Evolutionary conservation across 2,329 filamentous ascomycete genomes (phyloP), one percentile per base, ranked within the genome.

Genomic region (Trichoderma arundinaceum): DNA sequence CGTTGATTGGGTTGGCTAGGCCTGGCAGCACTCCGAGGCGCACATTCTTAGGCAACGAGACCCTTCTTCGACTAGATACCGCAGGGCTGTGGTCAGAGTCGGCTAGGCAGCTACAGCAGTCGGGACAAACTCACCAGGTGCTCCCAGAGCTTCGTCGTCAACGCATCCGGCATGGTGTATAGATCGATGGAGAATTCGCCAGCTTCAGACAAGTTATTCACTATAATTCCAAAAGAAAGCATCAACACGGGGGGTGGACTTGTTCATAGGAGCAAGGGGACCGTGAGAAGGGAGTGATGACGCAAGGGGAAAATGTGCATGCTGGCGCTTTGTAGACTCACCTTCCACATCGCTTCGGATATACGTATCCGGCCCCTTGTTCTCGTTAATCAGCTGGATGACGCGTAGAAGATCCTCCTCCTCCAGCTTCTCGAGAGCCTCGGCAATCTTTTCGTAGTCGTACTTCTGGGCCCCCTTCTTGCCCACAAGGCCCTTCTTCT

Each of bases 121-220:
- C 7, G 33, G 7, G 39, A n/a, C 1, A 22, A 44, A 76, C 79
- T 77, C 77, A 84, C 84, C 72, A 88, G 75, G 76, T 95, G 96
- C 68, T 97, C 94, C 94, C 94, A 98, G 67, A 99, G 88, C 88
- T 92, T 93, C 79, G 95, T 96, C 76, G 95, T 90, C 43, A 98
- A 84, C 33, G 82, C 80, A 70, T 98, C 95, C 1, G 95, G 94
- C 69, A 99, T 88, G n/a, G 95, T 98, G 81, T 97, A 98, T 66
- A 99, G 85, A 75, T 99, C 95, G 72, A 99, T 94, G 68, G 97
- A 95, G 81, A 99, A 99, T 80, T 99, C 95, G 74, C 95, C 95
- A 74, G 94, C 93, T 85, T 78, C 72, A 74, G 68, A 69, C 64
- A 78, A 75, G 72, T 78, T 70, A 73, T 74, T 62, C 68, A 72